Evolutionary conservation across 176 grass and related monocot genomes (phyloP), one percentile per base, ranked within the genome.

Genomic region (Avena eriantha): DNA sequence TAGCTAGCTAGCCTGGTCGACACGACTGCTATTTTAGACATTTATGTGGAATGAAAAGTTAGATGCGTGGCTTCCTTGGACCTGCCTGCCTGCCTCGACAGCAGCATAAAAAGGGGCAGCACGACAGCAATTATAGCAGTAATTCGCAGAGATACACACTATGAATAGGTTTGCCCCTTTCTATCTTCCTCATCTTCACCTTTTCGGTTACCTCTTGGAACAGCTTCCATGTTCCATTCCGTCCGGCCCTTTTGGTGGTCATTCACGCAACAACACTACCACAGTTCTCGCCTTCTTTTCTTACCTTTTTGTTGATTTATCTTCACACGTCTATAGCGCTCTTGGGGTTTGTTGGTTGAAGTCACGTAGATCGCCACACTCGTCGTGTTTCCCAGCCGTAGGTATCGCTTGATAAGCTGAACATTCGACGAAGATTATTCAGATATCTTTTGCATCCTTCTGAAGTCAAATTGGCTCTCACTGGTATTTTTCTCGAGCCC

Each of bases 11-110:
- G 72, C 79, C 84, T 70, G 22, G 81, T 84, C 85, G 89, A 91
- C 85, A 91, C 85, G 58, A 76, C 16, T 80, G 77, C 84, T 88
- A 84, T 61, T 88, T 81, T 77, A 50, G 85, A 88, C 85, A 91
- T 91, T 91, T 88, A 91, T 88, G 89, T 61, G 69, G 81, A 70
- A 53, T 50, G 69, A 88, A 86, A 91, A 85, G 89, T 84, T 90
- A 81, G 89, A 84, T 88, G 89, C 36, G 68, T 57, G 4, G 26
- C 12, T 79, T 80, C 57, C 78, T 79, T 60, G 80, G 80, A 43
- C 43, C 45, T 35, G 57, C 8, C 31, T 75, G 66, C 50, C 21
- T 7, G 47, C 68, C 69, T 77, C 83, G 76, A 76, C 84, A 90
- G 55, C 63, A 66, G 53, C 81, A 76, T 76, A 87, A 87, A 84